phyloP scores from a whole-genome alignment of 2,329 filamentous ascomycete species.

The Calonectria multiphialidica region DNA sequence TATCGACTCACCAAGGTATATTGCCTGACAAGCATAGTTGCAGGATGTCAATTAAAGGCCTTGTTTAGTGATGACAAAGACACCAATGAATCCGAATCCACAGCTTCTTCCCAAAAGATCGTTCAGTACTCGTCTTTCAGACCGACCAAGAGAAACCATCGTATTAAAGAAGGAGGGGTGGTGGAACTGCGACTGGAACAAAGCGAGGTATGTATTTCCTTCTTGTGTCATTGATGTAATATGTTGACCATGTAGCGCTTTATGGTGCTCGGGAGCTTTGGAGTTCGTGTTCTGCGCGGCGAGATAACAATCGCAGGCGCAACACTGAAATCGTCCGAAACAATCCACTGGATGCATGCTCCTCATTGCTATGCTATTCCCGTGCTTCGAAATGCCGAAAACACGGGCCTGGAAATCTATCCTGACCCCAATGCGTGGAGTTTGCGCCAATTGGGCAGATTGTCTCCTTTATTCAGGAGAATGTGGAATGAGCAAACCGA shows the following conservation, averaged over 20 bases:
- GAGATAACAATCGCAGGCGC: slow-evolving; percentile 75
- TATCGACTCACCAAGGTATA: slow-evolving; percentile 30
- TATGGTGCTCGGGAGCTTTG: slow-evolving; percentile 76
- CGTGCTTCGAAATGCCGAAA: slow-evolving; percentile 67
- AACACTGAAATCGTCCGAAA: slow-evolving; percentile 63
- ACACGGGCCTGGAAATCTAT: slow-evolving; percentile 66
- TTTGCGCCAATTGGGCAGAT: slow-evolving; percentile 65
- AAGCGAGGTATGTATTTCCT: slow-evolving; percentile 59
- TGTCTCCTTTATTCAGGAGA: slow-evolving; percentile 75
- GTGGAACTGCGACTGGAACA: slow-evolving; percentile 58
- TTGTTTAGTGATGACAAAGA: slow-evolving; percentile 11
- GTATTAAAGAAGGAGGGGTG: slow-evolving; percentile 52
- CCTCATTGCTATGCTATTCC: slow-evolving; percentile 78
- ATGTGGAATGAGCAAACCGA: slow-evolving; percentile 70
- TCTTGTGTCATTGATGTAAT: not conserved
- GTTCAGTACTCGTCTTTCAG: slow-evolving; percentile 60
- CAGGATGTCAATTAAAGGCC: not conserved
- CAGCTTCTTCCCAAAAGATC: slow-evolving; percentile 12
- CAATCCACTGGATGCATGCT: slow-evolving; percentile 70
- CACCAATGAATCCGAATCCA: slow-evolving; percentile 8
- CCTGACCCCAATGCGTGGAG: slow-evolving; percentile 62
- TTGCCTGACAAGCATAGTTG: not conserved
- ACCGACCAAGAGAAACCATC: slow-evolving; percentile 58
- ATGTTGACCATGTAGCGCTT: slow-evolving; percentile 62
- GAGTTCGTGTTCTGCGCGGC: slow-evolving; percentile 71